phyloP scores from a whole-genome alignment of 2,329 filamentous ascomycete species.

The Ramularia collo-cygni region DNA sequence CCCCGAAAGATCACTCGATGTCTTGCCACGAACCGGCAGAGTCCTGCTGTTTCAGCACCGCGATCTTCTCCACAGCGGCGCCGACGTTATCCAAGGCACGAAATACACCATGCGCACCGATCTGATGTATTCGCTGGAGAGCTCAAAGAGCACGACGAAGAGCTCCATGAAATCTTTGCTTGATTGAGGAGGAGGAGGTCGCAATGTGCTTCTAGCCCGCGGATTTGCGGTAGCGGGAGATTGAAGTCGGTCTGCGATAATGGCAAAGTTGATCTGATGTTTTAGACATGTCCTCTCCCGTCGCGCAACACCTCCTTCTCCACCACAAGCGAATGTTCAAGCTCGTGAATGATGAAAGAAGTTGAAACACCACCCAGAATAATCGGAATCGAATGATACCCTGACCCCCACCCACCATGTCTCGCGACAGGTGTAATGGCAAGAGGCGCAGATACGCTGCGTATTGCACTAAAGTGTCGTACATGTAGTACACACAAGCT shows the following conservation, averaged over 20 bases:
- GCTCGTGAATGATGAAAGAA: conserved; percentile 29
- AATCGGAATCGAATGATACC: conserved; percentile 88
- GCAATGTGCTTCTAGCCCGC: no score
- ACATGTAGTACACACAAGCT: conserved; percentile 62
- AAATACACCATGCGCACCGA: conserved; percentile 53
- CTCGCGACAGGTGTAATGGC: conserved; percentile 18
- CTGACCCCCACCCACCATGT: conserved; percentile 32
- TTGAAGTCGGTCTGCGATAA: neutral
- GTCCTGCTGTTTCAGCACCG: conserved; percentile 53
- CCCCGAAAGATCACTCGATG: conserved; percentile 32
- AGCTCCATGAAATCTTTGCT: conserved; percentile 11
- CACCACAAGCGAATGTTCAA: neutral
- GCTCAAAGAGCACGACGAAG: conserved; percentile 8
- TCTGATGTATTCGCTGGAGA: conserved; percentile 43
- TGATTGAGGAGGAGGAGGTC: conserved; percentile 4
- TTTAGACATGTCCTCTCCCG: neutral
- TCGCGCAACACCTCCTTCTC: no score
- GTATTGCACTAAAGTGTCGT: conserved; percentile 88
- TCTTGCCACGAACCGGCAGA: conserved; percentile 46
- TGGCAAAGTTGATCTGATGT: neutral
- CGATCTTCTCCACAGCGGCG: conserved; percentile 47
- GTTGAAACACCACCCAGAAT: conserved; percentile 73
- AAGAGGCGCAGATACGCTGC: conserved; percentile 58
- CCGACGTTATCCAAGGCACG: conserved; percentile 46
- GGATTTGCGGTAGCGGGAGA: neutral